Evolutionary conservation across 176 grass and related monocot genomes (phyloP), one percentile per base, ranked within the genome.

Genomic region (Ensete glaucum): DNA sequence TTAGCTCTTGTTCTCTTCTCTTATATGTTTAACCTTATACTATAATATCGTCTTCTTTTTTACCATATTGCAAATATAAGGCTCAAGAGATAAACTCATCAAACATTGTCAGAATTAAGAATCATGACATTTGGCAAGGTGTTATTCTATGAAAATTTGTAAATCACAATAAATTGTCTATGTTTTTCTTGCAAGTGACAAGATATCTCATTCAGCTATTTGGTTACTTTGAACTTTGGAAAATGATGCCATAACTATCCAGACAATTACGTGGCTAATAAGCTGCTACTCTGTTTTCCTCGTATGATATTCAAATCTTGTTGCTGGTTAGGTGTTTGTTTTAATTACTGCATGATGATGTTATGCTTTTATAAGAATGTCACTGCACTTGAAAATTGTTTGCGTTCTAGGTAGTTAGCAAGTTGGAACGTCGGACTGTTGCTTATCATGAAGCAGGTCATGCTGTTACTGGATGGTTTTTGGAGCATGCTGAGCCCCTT

Each of bases 371-470:
- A 20, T 52, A 23, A 43, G 69, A 19, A 52, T 19, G 69, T 75
- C 57, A 8, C 75, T 65, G 64, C 24, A 64, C 43, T 75, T 9
- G 53, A 71, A 77, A 79, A 64, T 82, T 63, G 11, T 72, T 13
- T 12, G 15, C 14, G 43, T 78, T 12, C 26, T 48, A 98, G 90
- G 86, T 98, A 57, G 87, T 98, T 78, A 93, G 90, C 82, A 98
- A 98, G 79, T 78, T 91, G 80, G 94, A 98, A 80, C 85, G 88
- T 3, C 73, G 78, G 62, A 93, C 90, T 54, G 94, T 98, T 82
- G 90, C 88, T 17, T 98, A 98, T 74, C 94, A 98, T 83, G 94
- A 98, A 83, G 90, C 94, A 20, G 90, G 94, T 26, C 94, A 93
- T 87, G 94, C 94, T 65, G 94, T 93, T 78, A 88, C 78, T 76